Evolutionary conservation across 371 early-diverging fungal genomes (phyloP).

Genomic region (Mucor plumbeus): DNA sequence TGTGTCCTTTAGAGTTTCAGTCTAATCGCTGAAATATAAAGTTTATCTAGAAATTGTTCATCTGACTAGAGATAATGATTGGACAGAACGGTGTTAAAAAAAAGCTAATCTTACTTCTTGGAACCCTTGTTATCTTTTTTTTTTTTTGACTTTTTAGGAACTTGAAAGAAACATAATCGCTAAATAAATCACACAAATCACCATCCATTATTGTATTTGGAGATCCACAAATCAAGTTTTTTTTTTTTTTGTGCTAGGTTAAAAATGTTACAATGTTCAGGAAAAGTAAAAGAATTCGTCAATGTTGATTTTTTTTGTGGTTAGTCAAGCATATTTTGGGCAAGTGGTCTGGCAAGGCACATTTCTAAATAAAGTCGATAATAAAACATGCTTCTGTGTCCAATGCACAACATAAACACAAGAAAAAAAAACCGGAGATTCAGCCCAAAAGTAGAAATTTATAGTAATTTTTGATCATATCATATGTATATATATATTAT

Average conservation of each 20-base stretch:
- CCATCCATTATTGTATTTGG: neutral
- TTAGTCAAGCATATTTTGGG: neutral
- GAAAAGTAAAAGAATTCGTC: neutral
- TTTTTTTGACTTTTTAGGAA: neutral
- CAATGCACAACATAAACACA: too few species aligned
- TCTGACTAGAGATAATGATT: neutral
- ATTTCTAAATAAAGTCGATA: neutral
- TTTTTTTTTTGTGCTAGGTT: neutral
- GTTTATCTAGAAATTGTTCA: neutral
- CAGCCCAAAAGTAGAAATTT: neutral
- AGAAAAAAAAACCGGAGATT: neutral
- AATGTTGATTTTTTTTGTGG: too few species aligned
- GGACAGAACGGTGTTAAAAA: neutral
- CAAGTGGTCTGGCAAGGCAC: neutral
- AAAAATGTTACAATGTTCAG: neutral
- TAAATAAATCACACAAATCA: neutral
- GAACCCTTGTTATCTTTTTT: neutral
- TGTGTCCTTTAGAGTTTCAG: neutral
- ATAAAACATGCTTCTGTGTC: neutral
- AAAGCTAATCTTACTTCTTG: neutral
- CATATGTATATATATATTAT: neutral
- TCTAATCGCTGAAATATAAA: neutral
- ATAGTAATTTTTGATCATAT: slow-evolving; percentile 1
- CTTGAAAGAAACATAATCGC: neutral
- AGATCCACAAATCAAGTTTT: neutral